Percentiles rank a stretch among this genome's conserved stretches.
phyloP scores from a whole-genome alignment of 2,329 filamentous ascomycete species.

The Cladophialophora psammophila region DNA sequence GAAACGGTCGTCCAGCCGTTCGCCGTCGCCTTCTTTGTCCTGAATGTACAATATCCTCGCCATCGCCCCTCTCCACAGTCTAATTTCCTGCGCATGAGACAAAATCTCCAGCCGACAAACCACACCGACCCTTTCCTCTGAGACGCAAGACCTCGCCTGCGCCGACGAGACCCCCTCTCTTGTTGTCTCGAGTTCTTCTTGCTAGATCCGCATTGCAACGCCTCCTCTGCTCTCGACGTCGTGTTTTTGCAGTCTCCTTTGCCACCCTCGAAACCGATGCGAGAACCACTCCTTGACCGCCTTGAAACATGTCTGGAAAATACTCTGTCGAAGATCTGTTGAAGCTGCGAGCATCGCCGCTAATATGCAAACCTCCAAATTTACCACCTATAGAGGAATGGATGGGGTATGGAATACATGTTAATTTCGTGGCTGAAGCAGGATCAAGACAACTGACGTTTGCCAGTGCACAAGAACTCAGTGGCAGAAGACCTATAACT shows the following conservation, averaged over 20 bases:
- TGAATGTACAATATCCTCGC: slow-evolving; percentile 3
- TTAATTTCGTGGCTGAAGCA: slow-evolving; percentile 22
- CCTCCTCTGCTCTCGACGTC: neutral
- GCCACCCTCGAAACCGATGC: slow-evolving; percentile 28
- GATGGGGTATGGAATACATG: slow-evolving; percentile 75
- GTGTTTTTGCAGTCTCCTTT: neutral
- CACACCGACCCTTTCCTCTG: slow-evolving; percentile 9
- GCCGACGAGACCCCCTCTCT: neutral
- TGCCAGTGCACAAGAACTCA: slow-evolving; percentile 51
- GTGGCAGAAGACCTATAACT: slow-evolving; percentile 42
- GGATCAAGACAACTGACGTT: slow-evolving; percentile 26
- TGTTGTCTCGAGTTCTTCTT: neutral
- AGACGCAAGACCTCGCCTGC: neutral
- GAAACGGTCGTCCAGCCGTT: neutral
- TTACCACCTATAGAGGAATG: slow-evolving; percentile 89
- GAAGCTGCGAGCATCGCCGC: slow-evolving; percentile 77
- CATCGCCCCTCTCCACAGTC: slow-evolving; percentile 5
- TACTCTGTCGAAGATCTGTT: slow-evolving; percentile 81
- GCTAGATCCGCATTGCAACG: neutral
- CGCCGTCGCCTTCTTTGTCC: slow-evolving; percentile 7
- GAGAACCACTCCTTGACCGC: slow-evolving; percentile 16
- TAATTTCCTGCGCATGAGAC: slow-evolving; percentile 20
- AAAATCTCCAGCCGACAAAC: slow-evolving; percentile 18
- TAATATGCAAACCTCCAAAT: slow-evolving; percentile 79
- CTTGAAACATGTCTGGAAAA: slow-evolving; percentile 54